Percentiles rank a stretch among this genome's conserved stretches.
phyloP scores from a whole-genome alignment of 306 rosid species.

The Trifolium repens region DNA sequence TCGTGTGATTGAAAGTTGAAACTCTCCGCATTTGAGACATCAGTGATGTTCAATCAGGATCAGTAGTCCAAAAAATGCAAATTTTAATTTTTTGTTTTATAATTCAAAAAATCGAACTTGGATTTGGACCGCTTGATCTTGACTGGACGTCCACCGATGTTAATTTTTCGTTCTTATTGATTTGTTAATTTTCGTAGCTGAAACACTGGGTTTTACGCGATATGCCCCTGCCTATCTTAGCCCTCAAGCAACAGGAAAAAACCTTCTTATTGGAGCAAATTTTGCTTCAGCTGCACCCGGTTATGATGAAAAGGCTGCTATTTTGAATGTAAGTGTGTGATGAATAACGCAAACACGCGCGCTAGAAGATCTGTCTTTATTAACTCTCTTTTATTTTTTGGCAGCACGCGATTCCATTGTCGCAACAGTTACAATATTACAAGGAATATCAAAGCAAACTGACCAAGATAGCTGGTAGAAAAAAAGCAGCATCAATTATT shows the following conservation, averaged over 20 bases:
- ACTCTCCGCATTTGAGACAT: too few species aligned
- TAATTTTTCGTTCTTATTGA: neutral
- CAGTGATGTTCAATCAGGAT: too few species aligned
- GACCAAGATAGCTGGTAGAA: constrained; percentile 73
- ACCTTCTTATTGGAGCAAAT: constrained; percentile 89
- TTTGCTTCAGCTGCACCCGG: constrained; percentile 99
- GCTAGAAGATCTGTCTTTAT: neutral
- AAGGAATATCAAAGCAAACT: constrained; percentile 86
- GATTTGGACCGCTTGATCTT: too few species aligned
- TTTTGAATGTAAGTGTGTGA: constrained; percentile 58
- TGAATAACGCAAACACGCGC: neutral
- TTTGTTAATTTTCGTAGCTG: constrained; percentile 57
- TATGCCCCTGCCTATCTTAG: constrained; percentile 87
- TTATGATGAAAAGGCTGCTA: constrained; percentile 85
- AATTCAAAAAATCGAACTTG: too few species aligned
- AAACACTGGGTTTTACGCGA: constrained; percentile 77
- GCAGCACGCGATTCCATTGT: constrained; percentile 91
- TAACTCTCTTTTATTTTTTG: constrained; percentile 13
- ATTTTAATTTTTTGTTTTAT: too few species aligned
- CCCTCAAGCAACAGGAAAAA: constrained; percentile 91
- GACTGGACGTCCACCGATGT: neutral
- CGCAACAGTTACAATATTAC: constrained; percentile 71
- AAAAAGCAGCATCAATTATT: constrained; percentile 69
- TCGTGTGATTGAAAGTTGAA: too few species aligned
- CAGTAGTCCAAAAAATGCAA: too few species aligned